Evolutionary conservation across 2,329 filamentous ascomycete species (phyloP).

Genomic region (Elsinoe ampelina): DNA sequence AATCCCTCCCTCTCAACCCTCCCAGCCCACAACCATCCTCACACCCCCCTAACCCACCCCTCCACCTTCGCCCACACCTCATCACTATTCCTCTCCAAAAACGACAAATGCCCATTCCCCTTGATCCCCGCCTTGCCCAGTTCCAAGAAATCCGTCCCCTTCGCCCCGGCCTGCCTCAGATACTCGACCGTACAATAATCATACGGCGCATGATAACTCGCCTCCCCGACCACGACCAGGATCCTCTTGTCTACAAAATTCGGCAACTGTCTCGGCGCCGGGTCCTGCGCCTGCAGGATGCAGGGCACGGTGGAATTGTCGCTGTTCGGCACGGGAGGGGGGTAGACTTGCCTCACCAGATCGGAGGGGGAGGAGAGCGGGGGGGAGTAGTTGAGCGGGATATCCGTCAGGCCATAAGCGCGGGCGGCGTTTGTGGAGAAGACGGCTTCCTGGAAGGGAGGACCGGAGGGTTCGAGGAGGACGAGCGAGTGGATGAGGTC

Average conservation of each 20-base stretch:
- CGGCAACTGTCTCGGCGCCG: slow-evolving; percentile 35
- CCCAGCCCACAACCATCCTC: neutral
- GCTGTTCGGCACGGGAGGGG: slow-evolving; percentile 22
- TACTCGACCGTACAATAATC: slow-evolving; percentile 48
- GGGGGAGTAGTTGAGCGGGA: slow-evolving; percentile 28
- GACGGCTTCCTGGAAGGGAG: slow-evolving; percentile 34
- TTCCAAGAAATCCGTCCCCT: slow-evolving; percentile 33
- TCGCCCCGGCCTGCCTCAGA: slow-evolving; percentile 44
- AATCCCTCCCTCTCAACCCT: neutral
- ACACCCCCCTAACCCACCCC: slow-evolving; percentile 18
- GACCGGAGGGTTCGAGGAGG: slow-evolving; percentile 45
- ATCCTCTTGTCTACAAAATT: slow-evolving; percentile 43
- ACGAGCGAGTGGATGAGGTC: slow-evolving; percentile 41
- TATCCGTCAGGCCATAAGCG: slow-evolving; percentile 28
- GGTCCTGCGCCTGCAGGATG: slow-evolving; percentile 30
- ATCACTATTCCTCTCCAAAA: slow-evolving; percentile 45
- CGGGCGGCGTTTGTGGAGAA: slow-evolving; percentile 17
- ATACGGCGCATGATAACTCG: slow-evolving; percentile 45
- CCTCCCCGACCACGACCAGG: slow-evolving; percentile 43
- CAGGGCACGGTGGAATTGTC: slow-evolving; percentile 24
- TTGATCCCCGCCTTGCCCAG: slow-evolving; percentile 37
- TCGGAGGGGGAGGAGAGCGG: slow-evolving; percentile 21
- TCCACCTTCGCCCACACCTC: slow-evolving; percentile 33
- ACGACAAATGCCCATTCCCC: slow-evolving; percentile 50
- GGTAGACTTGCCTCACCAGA: slow-evolving; percentile 21